A percentile compares a stretch with the other conserved stretches of the same genome.
Conservation (phyloP, 257 asterid species). For the Thymus quinquecostatus region DNA sequence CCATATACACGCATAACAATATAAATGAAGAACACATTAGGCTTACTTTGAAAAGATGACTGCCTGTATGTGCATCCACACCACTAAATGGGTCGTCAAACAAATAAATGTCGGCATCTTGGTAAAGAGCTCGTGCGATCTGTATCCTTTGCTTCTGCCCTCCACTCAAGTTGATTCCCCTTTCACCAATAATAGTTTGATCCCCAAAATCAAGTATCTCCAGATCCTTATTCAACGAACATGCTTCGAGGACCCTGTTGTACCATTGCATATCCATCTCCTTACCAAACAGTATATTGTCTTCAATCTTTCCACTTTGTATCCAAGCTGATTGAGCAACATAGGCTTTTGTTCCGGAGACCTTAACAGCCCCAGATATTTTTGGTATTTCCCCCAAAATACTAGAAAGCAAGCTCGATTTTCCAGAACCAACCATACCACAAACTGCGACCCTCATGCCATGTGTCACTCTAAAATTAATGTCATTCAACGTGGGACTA, state of each 20-base stretch:
- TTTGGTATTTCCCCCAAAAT: constrained; percentile 82
- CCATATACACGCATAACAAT: no score
- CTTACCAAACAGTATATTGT: constrained; percentile 81
- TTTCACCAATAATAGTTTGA: constrained; percentile 86
- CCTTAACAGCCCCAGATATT: constrained; percentile 59
- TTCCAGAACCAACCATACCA: constrained; percentile 95
- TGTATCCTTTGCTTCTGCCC: constrained; percentile 94
- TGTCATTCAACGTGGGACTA: constrained; percentile 56
- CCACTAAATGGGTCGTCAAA: constrained; percentile 96
- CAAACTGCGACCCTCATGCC: constrained; percentile 91
- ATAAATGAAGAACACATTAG: not conserved
- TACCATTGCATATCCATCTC: constrained; percentile 66
- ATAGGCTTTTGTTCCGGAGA: constrained; percentile 72
- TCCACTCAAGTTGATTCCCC: constrained; percentile 93
- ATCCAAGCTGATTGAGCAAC: constrained; percentile 93
- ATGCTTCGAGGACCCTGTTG: constrained; percentile 71
- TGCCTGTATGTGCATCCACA: constrained; percentile 94
- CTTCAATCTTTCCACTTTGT: constrained; percentile 86
- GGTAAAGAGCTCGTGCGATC: constrained; percentile 85
- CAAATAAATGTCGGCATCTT: constrained; percentile 78
- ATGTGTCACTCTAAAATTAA: constrained; percentile 54
- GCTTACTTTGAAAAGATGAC: constrained; percentile 79
- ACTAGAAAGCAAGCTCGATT: constrained; percentile 85
- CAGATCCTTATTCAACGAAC: constrained; percentile 75
- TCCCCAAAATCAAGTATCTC: constrained; percentile 82